Percentiles rank a stretch among this genome's conserved stretches.
Conservation (phyloP, 169 alveolate genomes). For the Neospora caninum region DNA sequence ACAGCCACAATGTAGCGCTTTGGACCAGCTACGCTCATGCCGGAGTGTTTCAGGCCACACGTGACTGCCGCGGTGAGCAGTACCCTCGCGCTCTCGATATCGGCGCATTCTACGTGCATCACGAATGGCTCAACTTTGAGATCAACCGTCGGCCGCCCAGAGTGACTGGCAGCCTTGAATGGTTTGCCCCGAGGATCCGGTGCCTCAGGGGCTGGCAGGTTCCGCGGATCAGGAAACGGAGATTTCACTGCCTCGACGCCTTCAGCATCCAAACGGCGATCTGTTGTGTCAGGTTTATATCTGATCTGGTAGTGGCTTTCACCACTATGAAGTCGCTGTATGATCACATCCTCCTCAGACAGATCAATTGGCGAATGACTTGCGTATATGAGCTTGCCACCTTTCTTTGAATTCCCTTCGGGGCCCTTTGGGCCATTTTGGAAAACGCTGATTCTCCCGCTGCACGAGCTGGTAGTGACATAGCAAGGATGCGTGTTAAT, state of each 20-base stretch:
- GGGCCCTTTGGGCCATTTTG: background rate
- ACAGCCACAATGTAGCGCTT: conserved; percentile 46
- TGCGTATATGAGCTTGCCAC: conserved; percentile 16
- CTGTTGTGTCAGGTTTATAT: background rate
- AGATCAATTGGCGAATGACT: background rate
- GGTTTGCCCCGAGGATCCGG: background rate
- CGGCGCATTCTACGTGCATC: conserved; percentile 41
- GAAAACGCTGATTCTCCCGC: conserved; percentile 38
- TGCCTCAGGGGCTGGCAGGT: too few species aligned
- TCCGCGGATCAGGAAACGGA: too few species aligned
- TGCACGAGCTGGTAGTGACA: conserved; percentile 57
- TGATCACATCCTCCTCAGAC: background rate
- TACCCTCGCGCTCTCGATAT: background rate
- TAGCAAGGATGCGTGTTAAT: background rate
- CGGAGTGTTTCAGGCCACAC: conserved; percentile 52
- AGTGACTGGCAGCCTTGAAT: background rate
- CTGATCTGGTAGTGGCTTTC: background rate
- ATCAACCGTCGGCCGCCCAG: conserved; percentile 5
- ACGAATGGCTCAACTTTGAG: conserved; percentile 49
- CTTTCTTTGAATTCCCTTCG: conserved; percentile 25
- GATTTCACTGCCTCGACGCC: too few species aligned
- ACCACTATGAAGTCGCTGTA: background rate
- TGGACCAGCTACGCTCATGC: conserved; percentile 11
- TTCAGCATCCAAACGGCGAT: too few species aligned
- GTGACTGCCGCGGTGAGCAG: conserved; percentile 41